A percentile compares a stretch with the other conserved stretches of the same genome.
phyloP scores from a whole-genome alignment of 305 asterid genomes.

The Plantago lanceolata region DNA sequence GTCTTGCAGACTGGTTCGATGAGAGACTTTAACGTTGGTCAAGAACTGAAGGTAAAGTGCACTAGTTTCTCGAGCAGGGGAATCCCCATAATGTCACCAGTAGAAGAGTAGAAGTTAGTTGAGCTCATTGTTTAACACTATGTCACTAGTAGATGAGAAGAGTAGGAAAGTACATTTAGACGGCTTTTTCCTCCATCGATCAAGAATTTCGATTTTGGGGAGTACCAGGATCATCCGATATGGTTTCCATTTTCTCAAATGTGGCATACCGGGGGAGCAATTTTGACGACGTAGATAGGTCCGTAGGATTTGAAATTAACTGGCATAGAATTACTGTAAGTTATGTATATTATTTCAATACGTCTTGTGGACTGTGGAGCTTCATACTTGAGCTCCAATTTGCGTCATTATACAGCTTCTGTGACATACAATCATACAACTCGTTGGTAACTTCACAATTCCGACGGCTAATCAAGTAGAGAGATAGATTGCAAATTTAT shows the following conservation, averaged over 20 bases:
- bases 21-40: conserved; percentile 61
- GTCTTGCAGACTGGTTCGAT: conserved; percentile 41
- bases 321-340: conserved; percentile 13
- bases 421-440: too few relatives aligned
- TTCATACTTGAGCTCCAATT: too few relatives aligned
- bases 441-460: too few relatives aligned
- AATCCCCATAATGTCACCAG: conserved; percentile 57
- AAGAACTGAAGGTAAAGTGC: conserved; percentile 61
- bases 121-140: not conserved
- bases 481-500: too few relatives aligned
- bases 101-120: conserved; percentile 1
- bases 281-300: conserved; percentile 28
- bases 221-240: not conserved
- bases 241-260: too few relatives aligned
- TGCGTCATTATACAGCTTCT: too few relatives aligned
- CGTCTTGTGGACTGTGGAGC: too few relatives aligned
- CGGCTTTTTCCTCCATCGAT: too few relatives aligned
- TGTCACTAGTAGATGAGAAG: too few relatives aligned
- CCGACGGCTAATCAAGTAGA: too few relatives aligned
- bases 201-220: not conserved
- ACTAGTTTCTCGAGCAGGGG: conserved; percentile 80
- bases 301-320: conserved; percentile 4
- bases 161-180: too few relatives aligned
- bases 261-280: conserved; percentile 5
- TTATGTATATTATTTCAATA: not conserved